Evolutionary conservation across 257 asterid species (phyloP).

Genomic region (Plantago ovata): DNA sequence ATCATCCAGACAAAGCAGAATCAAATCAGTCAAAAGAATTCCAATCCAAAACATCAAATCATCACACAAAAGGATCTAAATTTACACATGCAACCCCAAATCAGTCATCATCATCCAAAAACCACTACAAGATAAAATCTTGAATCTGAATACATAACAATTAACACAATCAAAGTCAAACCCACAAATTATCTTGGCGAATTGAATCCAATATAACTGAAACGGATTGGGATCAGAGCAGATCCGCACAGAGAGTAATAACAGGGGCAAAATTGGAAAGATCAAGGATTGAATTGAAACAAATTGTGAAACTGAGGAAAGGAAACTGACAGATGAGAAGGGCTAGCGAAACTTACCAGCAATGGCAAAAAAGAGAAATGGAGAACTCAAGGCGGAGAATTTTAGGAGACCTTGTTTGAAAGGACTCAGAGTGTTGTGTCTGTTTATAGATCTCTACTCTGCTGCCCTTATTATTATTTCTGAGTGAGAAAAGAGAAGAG

Average conservation of each 20-base stretch:
- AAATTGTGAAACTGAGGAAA: neutral
- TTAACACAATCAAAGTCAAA: constrained; percentile 20
- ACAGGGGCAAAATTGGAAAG: neutral
- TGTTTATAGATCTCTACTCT: no score
- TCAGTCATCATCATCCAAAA: neutral
- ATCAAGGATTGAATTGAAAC: neutral
- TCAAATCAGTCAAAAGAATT: neutral
- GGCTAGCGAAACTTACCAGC: neutral
- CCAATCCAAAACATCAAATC: neutral
- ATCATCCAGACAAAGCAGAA: neutral
- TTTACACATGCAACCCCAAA: neutral
- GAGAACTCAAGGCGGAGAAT: no score
- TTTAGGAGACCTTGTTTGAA: no score
- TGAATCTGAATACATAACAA: neutral
- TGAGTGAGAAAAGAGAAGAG: no score
- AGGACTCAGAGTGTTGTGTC: no score
- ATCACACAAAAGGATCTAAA: neutral
- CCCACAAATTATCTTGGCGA: constrained; percentile 15
- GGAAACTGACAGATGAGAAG: constrained; percentile 3
- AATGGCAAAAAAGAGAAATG: no score
- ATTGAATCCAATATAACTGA: constrained; percentile 6
- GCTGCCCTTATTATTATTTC: no score
- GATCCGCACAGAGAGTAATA: constrained; percentile 24
- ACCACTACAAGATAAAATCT: constrained; percentile 4
- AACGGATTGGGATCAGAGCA: constrained; percentile 16